phyloP scores from a whole-genome alignment of 75 land plant genomes.

The Pinus tabuliformis region DNA sequence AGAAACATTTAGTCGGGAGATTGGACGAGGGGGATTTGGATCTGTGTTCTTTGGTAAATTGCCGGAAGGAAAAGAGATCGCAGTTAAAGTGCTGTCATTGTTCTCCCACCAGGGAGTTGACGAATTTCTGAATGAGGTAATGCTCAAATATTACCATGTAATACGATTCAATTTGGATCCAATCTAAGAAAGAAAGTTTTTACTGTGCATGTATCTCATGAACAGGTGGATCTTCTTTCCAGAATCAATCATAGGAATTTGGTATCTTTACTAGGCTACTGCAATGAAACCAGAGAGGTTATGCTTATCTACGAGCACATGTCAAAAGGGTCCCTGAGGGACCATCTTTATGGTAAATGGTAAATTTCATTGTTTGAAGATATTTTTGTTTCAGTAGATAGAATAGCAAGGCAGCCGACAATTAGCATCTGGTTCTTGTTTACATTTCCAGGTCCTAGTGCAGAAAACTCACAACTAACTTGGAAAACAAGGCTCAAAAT shows the following conservation, averaged over 20 bases:
- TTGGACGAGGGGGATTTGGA: no score
- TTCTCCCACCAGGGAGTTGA: no score
- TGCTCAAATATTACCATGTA: no score
- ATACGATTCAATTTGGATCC: no score
- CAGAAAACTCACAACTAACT: background rate
- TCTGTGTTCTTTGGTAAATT: no score
- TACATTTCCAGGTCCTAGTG: background rate
- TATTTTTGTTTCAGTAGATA: no score
- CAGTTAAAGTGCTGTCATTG: no score
- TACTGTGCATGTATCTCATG: background rate
- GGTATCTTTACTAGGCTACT: slow-evolving; percentile 36
- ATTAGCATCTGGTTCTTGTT: background rate
- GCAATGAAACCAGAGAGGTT: slow-evolving; percentile 22
- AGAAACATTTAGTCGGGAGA: no score
- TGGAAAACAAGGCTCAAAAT: slow-evolving; percentile 10
- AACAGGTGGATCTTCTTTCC: slow-evolving; percentile 20
- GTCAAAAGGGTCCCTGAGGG: slow-evolving; percentile 22
- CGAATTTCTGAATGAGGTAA: no score
- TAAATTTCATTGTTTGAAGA: background rate
- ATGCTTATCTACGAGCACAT: slow-evolving; percentile 59
- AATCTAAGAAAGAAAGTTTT: no score
- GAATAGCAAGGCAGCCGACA: background rate
- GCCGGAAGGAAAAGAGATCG: no score
- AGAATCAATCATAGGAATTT: slow-evolving; percentile 20
- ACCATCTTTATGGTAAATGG: slow-evolving; percentile 51